Base-by-base conservation (phyloP, 805 yeast genomes). In the Metschnikowia orientalis region DNA sequence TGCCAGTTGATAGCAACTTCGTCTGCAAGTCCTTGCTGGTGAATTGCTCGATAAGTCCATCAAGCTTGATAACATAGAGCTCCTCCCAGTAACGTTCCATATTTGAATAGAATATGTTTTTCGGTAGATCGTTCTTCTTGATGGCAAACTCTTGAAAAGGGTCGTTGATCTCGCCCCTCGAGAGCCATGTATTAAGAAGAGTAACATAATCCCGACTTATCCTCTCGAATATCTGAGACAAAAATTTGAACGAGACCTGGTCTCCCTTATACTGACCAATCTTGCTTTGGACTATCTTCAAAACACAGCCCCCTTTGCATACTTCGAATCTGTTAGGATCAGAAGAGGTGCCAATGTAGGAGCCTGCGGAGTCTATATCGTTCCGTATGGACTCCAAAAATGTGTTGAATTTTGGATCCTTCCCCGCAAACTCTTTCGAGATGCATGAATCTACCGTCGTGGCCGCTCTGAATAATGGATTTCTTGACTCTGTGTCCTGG, bases 141-240 rank as follows among this genome's bases (percentile, higher is more conserved):
- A 92, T 75, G 50, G 88, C 59, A 53, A 92, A 92, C 54, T 90
- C 98, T 23, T 79, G 77, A 50, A 76, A 77, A 1, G 85, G 86
- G 47, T 92, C 98, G 41, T 75, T 70, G 7, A 92, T 64, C 5
- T 65, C 62, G 0, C 98, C 98, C 30, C 69, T 61, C 4, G 71
- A 67, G 11, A 90, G 65, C 98, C 98, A 92, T n/a, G 61, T 53
- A 45, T 82, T 79, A 7, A 92, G 62, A 77, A 83, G 81, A 1
- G 45, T 44, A 12, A 85, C 63, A 48, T 86, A 92, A 23, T 76
- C 75, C 19, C 41, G 48, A 23, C 94, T 77, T 1, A 87, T 73
- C 9, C 67, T 66, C 28, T 72, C 71, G 31, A 82, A 73, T 2
- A 90, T 47, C 4, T 50, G 47, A 1, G 60, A 51, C 25, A 86